phyloP scores from a whole-genome alignment of 2,329 filamentous ascomycete species.

The Chaetomiaceae sp. region DNA sequence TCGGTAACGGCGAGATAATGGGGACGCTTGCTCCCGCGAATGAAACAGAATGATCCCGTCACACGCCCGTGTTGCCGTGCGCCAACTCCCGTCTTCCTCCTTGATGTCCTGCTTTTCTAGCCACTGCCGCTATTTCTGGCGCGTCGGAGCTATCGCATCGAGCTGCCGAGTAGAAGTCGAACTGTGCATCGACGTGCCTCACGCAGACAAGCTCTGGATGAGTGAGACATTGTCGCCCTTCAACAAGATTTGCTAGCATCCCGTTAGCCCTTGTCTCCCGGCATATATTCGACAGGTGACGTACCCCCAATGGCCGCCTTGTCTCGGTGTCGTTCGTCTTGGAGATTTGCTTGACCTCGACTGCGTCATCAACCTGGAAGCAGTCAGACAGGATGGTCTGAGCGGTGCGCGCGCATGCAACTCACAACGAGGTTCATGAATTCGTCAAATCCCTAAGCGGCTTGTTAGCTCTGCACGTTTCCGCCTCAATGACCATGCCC shows the following conservation, averaged over 20 bases:
- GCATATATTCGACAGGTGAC: slow-evolving; percentile 18
- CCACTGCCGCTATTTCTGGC: too few species aligned
- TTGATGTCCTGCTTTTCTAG: slow-evolving; percentile 16
- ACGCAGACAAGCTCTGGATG: slow-evolving; percentile 51
- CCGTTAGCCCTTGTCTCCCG: slow-evolving; percentile 23
- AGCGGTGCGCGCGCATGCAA: not conserved
- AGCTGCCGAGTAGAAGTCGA: slow-evolving; percentile 13
- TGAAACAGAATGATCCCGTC: slow-evolving; percentile 45
- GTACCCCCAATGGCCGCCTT: slow-evolving; percentile 72
- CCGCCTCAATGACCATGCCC: not conserved
- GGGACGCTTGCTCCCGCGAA: slow-evolving; percentile 21
- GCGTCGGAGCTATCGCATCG: too few species aligned
- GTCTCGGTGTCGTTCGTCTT: slow-evolving; percentile 72
- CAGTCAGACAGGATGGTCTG: slow-evolving; percentile 24
- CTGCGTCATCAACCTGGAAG: slow-evolving; percentile 63
- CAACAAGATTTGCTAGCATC: slow-evolving; percentile 68
- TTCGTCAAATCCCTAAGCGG: slow-evolving; percentile 84
- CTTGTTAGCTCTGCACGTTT: slow-evolving; percentile 2
- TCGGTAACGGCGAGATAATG: slow-evolving; percentile 61
- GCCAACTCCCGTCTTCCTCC: slow-evolving; percentile 12
- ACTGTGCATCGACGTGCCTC: not conserved
- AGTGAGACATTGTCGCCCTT: slow-evolving; percentile 86
- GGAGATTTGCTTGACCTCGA: slow-evolving; percentile 80
- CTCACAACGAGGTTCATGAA: slow-evolving; percentile 89
- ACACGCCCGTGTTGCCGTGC: slow-evolving; percentile 39